These are phyloP conservation scores for Phytophthora brassicae DNA, from an alignment of 352 stramenopile genomes.

Conservation along the genomic window DNA sequence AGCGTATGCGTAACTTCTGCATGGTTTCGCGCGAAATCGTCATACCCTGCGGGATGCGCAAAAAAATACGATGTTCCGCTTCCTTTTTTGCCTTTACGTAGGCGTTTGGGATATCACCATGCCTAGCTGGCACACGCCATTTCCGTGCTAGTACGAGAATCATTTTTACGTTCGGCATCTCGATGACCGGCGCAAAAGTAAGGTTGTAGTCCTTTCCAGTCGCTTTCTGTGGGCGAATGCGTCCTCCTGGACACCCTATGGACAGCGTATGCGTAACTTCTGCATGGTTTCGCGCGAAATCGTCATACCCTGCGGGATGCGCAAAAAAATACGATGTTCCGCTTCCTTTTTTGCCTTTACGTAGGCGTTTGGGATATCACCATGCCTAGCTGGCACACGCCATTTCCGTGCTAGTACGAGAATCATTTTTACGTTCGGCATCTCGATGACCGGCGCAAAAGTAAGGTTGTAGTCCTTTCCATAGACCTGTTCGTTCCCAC, in stretches of 20 bases:
- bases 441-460: slow-evolving; percentile 29
- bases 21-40: background rate
- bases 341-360: slow-evolving; percentile 25
- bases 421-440: slow-evolving; percentile 22
- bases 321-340: slow-evolving; percentile 22
- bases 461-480: slow-evolving; percentile 18
- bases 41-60: slow-evolving; percentile 23
- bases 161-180: slow-evolving; percentile 22
- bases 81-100: slow-evolving; percentile 32
- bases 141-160: slow-evolving; percentile 11
- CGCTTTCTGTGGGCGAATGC: too few relatives aligned
- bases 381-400: slow-evolving; percentile 15
- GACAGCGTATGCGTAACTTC: background rate
- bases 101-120: slow-evolving; percentile 32
- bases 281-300: slow-evolving; percentile 7
- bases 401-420: slow-evolving; percentile 10
- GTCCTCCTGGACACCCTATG: too few relatives aligned
- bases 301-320: slow-evolving; percentile 20
- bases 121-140: slow-evolving; percentile 13
- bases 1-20: background rate
- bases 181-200: slow-evolving; percentile 27
- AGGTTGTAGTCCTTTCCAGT: slow-evolving; percentile 17
- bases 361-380: slow-evolving; percentile 34
- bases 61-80: slow-evolving; percentile 19
- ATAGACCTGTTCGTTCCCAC: slow-evolving; percentile 23